These are phyloP conservation scores for Beta lomatogona DNA, from an alignment of 179 eudicot species.

Conservation along the genomic window DNA sequence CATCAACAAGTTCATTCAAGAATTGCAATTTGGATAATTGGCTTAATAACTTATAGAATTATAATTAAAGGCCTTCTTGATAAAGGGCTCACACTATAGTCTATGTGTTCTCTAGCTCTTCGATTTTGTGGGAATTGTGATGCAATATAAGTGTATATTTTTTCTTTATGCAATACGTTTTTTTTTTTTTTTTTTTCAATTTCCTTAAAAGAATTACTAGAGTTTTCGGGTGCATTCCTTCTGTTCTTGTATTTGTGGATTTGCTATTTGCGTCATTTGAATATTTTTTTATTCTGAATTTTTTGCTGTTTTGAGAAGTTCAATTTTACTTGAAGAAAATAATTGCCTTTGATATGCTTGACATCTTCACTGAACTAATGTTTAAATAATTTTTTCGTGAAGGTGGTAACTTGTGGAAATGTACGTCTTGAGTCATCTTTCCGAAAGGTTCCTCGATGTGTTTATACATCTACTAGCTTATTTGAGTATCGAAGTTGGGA, in stretches of 20 bases:
- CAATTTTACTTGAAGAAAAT: too few relatives aligned
- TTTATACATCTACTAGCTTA: constrained; percentile 82
- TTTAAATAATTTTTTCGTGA: background rate
- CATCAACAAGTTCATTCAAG: background rate
- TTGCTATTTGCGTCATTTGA: too few relatives aligned
- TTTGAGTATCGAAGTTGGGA: constrained; percentile 89
- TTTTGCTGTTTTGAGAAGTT: too few relatives aligned
- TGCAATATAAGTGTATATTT: background rate
- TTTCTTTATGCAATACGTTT: too few relatives aligned
- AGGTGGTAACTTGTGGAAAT: constrained; percentile 97
- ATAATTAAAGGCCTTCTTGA: background rate
- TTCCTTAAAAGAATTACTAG: too few relatives aligned
- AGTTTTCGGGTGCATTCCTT: too few relatives aligned
- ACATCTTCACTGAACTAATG: too few relatives aligned
- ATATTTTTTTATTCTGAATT: too few relatives aligned
- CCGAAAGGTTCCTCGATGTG: constrained; percentile 81
- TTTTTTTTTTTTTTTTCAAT: too few relatives aligned
- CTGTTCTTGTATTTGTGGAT: too few relatives aligned
- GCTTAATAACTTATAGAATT: background rate
- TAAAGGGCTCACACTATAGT: background rate
- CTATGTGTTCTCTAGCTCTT: background rate
- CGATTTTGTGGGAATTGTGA: background rate
- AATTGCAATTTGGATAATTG: background rate
- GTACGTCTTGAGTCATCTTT: constrained; percentile 91
- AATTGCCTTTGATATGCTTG: too few relatives aligned